A percentile compares a stretch with the other conserved stretches of the same genome.
Conservation (phyloP, 495 filamentous ascomycete species). For the Rhypophila decipiens region DNA sequence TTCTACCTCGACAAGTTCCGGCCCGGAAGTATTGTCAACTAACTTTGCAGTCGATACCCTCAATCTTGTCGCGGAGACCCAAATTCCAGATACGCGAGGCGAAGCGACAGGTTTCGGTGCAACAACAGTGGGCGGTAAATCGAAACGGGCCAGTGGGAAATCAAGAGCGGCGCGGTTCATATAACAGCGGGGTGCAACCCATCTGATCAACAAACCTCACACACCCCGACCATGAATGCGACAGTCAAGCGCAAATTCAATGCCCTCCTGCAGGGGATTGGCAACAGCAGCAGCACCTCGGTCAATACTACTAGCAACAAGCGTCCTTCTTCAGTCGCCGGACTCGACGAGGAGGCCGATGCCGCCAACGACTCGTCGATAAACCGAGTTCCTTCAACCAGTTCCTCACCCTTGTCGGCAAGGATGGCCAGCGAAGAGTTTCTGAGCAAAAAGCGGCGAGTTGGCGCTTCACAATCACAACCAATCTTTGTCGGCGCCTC, state of each 20-base stretch:
- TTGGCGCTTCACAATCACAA: slow-evolving; percentile 27
- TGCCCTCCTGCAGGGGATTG: slow-evolving; percentile 46
- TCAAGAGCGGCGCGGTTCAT: too few relatives aligned
- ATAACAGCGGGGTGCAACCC: neutral
- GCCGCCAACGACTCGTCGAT: neutral
- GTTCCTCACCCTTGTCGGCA: slow-evolving; percentile 14
- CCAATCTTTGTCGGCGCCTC: slow-evolving; percentile 9
- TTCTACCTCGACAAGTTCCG: too few relatives aligned
- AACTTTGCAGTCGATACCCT: too few relatives aligned
- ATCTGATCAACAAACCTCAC: neutral
- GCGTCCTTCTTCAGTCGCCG: slow-evolving; percentile 1
- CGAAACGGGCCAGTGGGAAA: too few relatives aligned
- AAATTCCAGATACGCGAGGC: too few relatives aligned
- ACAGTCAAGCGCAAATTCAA: slow-evolving; percentile 54
- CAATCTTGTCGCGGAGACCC: too few relatives aligned
- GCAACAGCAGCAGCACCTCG: slow-evolving; percentile 22
- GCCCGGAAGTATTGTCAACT: too few relatives aligned
- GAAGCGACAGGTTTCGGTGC: too few relatives aligned
- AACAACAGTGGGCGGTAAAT: too few relatives aligned
- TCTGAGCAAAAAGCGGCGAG: slow-evolving; percentile 42
- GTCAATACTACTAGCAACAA: slow-evolving; percentile 7
- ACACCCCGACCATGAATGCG: slow-evolving; percentile 43
- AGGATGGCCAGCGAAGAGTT: slow-evolving; percentile 25
- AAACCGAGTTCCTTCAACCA: slow-evolving; percentile 7
- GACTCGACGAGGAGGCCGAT: slow-evolving; percentile 6